A percentile compares a stretch with the other conserved stretches of the same genome.
phyloP scores from a whole-genome alignment of 305 asterid genomes.

The Ruellia speciosa region DNA sequence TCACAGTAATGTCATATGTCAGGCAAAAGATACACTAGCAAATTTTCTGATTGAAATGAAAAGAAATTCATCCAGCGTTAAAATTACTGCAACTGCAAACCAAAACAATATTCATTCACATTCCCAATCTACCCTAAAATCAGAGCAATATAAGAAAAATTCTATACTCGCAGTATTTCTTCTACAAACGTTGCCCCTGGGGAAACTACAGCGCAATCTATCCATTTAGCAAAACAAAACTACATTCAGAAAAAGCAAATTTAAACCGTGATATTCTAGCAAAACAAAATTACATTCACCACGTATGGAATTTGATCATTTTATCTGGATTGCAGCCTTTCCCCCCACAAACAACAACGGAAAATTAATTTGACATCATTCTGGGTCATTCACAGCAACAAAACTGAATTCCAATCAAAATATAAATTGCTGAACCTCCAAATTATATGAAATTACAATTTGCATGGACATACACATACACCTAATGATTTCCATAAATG shows the following conservation, averaged over 20 bases:
- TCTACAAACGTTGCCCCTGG: too few relatives aligned
- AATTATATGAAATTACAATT: background rate
- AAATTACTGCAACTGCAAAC: background rate
- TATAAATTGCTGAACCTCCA: too few relatives aligned
- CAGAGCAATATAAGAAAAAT: background rate
- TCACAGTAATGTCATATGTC: background rate
- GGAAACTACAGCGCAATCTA: too few relatives aligned
- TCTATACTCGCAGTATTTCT: background rate
- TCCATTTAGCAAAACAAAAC: too few relatives aligned
- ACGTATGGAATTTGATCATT: too few relatives aligned
- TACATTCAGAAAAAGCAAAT: too few relatives aligned
- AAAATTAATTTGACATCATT: slow-evolving; percentile 1
- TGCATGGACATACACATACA: background rate
- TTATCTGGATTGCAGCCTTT: background rate
- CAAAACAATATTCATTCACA: background rate
- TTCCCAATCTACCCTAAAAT: background rate
- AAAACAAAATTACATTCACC: too few relatives aligned
- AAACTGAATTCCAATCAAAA: too few relatives aligned
- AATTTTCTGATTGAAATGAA: background rate
- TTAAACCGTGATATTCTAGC: too few relatives aligned
- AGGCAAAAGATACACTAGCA: background rate
- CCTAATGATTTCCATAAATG: too few relatives aligned
- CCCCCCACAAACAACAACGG: slow-evolving; percentile 1
- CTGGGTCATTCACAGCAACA: background rate
- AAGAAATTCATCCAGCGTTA: background rate